These are phyloP conservation scores for Coemansia sp. DNA, from an alignment of 192 early-diverging fungal species.

Conservation along the genomic window DNA sequence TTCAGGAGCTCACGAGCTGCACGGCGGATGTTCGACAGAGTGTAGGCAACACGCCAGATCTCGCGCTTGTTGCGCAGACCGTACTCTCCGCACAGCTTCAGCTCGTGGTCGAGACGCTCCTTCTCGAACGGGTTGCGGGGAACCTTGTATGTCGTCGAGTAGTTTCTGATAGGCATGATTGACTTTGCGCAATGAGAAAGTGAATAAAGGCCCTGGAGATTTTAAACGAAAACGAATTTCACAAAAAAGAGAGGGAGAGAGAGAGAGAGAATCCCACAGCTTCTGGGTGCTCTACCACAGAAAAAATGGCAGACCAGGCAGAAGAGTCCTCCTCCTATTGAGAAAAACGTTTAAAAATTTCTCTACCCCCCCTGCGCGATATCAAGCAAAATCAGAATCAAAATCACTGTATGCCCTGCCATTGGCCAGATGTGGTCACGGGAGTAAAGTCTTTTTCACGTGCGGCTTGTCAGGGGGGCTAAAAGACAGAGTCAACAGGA, in stretches of 20 bases:
- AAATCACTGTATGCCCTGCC: background rate
- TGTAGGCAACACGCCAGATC: slow-evolving; percentile 96
- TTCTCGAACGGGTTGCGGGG: slow-evolving; percentile 95
- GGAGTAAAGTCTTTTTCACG: slow-evolving; percentile 39
- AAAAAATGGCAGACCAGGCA: background rate
- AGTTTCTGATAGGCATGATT: slow-evolving; percentile 54
- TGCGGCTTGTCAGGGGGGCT: slow-evolving; percentile 23
- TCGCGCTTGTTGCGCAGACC: slow-evolving; percentile 99
- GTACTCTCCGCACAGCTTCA: slow-evolving; percentile 95
- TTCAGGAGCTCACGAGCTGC: slow-evolving; percentile 99
- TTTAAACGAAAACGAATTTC: slow-evolving; percentile 14
- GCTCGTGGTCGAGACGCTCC: slow-evolving; percentile 92
- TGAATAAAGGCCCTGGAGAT: slow-evolving; percentile 1
- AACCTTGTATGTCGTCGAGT: slow-evolving; percentile 89
- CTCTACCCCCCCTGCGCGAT: slow-evolving; percentile 34
- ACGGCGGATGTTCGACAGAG: slow-evolving; percentile 99
- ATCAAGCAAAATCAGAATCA: slow-evolving; percentile 28
- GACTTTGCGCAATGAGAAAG: slow-evolving; percentile 4
- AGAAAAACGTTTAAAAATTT: slow-evolving; percentile 24
- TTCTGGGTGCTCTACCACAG: background rate
- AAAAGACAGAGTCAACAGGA: no score
- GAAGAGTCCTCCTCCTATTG: background rate
- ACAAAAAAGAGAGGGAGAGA: slow-evolving; percentile 11
- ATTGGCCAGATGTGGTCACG: slow-evolving; percentile 37
- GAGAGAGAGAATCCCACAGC: slow-evolving; percentile 13